phyloP scores from a whole-genome alignment of 257 asterid genomes.

The Solanum corneliomulleri region DNA sequence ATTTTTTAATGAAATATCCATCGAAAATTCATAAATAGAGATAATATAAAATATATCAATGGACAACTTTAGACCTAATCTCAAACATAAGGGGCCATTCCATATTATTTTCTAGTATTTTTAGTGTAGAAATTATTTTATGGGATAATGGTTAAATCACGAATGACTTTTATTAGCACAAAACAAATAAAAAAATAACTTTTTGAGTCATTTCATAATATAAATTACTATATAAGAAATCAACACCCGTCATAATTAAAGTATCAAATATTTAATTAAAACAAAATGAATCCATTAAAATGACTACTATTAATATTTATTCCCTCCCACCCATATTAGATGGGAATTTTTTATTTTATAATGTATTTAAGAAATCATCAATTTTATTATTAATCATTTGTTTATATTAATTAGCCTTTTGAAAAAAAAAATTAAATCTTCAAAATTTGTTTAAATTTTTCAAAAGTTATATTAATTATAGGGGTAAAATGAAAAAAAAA shows the following conservation, averaged over 20 bases:
- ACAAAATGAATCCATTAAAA: no score
- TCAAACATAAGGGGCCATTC: neutral
- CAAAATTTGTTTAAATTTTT: no score
- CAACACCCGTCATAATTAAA: neutral
- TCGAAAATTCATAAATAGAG: neutral
- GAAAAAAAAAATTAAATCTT: rapidly evolving
- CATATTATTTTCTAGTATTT: neutral
- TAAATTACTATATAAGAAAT: neutral
- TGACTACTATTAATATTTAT: no score
- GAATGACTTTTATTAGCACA: neutral
- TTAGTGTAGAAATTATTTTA: neutral
- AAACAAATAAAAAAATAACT: neutral
- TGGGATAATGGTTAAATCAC: neutral
- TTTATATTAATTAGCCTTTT: no score
- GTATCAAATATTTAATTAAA: neutral
- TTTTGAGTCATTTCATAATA: neutral
- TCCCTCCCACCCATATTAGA: no score
- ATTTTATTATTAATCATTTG: no score
- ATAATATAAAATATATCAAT: neutral
- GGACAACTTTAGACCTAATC: neutral
- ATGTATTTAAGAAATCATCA: no score
- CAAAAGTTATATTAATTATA: no score
- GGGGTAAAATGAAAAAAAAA: no score
- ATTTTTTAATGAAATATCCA: neutral
- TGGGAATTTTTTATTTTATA: no score